Conservation (phyloP, 2,329 filamentous ascomycete species). For the Plenodomus lindquistii region DNA sequence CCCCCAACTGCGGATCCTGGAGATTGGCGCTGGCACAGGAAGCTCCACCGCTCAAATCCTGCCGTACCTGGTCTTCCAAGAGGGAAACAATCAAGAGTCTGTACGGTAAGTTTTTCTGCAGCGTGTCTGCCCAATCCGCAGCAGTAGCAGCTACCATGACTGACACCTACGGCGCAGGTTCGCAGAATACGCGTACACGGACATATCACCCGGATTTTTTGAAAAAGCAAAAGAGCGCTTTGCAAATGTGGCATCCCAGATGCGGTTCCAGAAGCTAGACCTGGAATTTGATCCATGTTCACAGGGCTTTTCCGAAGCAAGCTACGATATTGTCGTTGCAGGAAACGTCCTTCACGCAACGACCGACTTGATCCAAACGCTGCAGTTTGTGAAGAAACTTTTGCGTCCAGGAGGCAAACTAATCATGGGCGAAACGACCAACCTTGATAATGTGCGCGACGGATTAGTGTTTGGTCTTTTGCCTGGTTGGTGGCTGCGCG, state of each 20-base stretch:
- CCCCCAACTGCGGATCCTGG: slow-evolving; percentile 4
- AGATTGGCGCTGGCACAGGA: slow-evolving; percentile 19
- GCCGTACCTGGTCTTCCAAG: neutral
- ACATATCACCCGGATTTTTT: slow-evolving; percentile 19
- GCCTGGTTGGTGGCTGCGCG: slow-evolving; percentile 23
- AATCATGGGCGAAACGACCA: slow-evolving; percentile 12
- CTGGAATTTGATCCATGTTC: slow-evolving; percentile 7
- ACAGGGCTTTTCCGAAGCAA: slow-evolving; percentile 15
- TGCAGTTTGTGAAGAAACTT: slow-evolving; percentile 14
- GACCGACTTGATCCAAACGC: slow-evolving; percentile 1
- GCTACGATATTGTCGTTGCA: slow-evolving; percentile 35
- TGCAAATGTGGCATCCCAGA: neutral
- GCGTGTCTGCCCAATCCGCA: too few species aligned
- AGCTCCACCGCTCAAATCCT: slow-evolving; percentile 7
- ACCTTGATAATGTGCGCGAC: slow-evolving; percentile 1
- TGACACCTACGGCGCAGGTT: too few species aligned
- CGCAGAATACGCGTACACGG: slow-evolving; percentile 13
- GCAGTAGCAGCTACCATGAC: too few species aligned
- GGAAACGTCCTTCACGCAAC: slow-evolving; percentile 35
- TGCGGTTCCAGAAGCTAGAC: slow-evolving; percentile 3
- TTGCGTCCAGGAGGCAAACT: slow-evolving; percentile 29
- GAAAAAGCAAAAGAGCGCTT: slow-evolving; percentile 1
- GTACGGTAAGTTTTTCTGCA: neutral
- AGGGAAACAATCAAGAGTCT: neutral
- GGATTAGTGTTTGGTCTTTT: slow-evolving; percentile 15